Evolutionary conservation across 2,329 filamentous ascomycete species (phyloP), one percentile per base, ranked within the genome.

Genomic region (Sarocladium brachiariae): DNA sequence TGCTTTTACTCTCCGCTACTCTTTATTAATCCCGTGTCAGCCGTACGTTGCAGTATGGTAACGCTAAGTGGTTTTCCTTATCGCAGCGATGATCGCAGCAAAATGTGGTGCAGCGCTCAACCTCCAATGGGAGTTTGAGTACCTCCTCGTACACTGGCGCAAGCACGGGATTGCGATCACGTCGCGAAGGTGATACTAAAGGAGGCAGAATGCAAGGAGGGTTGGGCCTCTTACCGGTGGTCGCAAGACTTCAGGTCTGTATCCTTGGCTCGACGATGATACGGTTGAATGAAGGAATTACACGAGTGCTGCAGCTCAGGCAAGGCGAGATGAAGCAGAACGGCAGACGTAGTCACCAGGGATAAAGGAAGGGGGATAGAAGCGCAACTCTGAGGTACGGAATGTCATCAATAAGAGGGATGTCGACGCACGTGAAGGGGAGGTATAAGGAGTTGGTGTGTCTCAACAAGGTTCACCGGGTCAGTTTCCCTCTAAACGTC

Each of bases 401-500:
- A 6, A 31, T 5, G 16, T 10, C 21, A 23, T 33, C 16, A 33
- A 30, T 11, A 16, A 4, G 16, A 21, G 25, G 43, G 43, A 47
- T 31, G 43, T n/a, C 19, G 21, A 45, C 21, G 43, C 43, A 47
- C 43, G 43, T 47, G 43, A 47, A 47, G 43, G 9, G 21, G 27
- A 47, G 43, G 16, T 18, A 19, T n/a, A 33, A 7, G 16, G 24
- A 45, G 39, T 5, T 11, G 25, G 16, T 33, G 23, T 45, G 43
- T 47, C 43, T 33, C 39, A 23, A 33, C 43, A 47, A 47, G 43
- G 43, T 47, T 47, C 43, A 16, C 16, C 25, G 25, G 7, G 43
- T 33, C 27, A 10, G 19, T 9, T 16, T 30, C 21, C 39, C 14
- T 19, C 24, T n/a, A 5, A 19, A 45, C 39, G 39, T 45, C n/a